Percentiles rank a stretch among this genome's conserved stretches.
phyloP scores from a whole-genome alignment of 2,329 filamentous ascomycete species.

The Macrophomina tecta region DNA sequence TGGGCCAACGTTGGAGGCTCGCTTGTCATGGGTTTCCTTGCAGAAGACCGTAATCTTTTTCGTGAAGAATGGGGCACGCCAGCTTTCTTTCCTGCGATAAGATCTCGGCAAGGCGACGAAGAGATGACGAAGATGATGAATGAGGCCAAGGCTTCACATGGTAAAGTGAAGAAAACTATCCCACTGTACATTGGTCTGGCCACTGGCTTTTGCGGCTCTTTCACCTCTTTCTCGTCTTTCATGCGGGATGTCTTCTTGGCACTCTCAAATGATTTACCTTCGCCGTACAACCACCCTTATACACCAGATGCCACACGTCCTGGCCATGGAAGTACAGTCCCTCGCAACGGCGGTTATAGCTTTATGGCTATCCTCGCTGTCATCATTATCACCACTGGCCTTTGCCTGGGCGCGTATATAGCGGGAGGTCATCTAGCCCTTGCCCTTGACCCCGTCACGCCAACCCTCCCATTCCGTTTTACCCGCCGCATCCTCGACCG shows the following conservation, averaged over 20 bases:
- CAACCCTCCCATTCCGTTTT: slow-evolving; percentile 64
- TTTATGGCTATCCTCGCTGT: slow-evolving; percentile 82
- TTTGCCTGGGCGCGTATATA: slow-evolving; percentile 73
- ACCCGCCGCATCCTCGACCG: slow-evolving; percentile 69
- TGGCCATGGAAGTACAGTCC: slow-evolving; percentile 39
- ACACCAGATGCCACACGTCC: slow-evolving; percentile 39
- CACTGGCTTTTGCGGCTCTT: slow-evolving; percentile 86
- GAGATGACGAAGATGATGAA: slow-evolving; percentile 42
- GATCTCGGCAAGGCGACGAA: slow-evolving; percentile 42
- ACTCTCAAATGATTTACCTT: slow-evolving; percentile 73
- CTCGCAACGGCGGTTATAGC: slow-evolving; percentile 75
- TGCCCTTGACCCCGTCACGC: slow-evolving; percentile 63
- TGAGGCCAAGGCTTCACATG: slow-evolving; percentile 36
- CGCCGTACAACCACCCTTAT: slow-evolving; percentile 53
- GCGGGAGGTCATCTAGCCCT: slow-evolving; percentile 78
- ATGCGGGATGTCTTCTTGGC: slow-evolving; percentile 81
- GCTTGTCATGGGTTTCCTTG: slow-evolving; percentile 82
- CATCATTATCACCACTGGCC: slow-evolving; percentile 71
- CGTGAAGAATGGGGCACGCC: slow-evolving; percentile 66
- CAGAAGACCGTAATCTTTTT: slow-evolving; percentile 79
- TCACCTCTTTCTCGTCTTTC: slow-evolving; percentile 89
- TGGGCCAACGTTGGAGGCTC: slow-evolving; percentile 91
- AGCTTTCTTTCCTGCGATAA: slow-evolving; percentile 46
- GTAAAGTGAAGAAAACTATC: slow-evolving; percentile 78
- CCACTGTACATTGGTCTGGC: slow-evolving; percentile 86